A percentile compares a stretch with the other conserved stretches of the same genome.
phyloP scores from a whole-genome alignment of 768 basidiomycete genomes.

The Tylopilus felleus region DNA sequence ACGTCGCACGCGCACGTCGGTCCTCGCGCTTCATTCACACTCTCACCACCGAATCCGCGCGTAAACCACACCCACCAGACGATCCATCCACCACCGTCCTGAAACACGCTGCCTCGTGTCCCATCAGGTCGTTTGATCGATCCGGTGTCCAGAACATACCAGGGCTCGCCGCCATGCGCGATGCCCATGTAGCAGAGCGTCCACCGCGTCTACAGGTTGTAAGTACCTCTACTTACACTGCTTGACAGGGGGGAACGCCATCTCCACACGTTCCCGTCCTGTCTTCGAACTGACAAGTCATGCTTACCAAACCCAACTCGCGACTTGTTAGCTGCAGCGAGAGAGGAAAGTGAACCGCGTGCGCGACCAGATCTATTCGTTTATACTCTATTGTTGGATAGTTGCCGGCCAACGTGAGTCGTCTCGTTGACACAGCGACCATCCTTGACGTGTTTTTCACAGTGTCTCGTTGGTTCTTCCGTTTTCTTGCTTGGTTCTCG shows the following conservation, averaged over 20 bases:
- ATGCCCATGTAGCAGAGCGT: slow-evolving; percentile 8
- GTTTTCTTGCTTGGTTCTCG: slow-evolving; percentile 23
- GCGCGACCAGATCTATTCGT: slow-evolving; percentile 5
- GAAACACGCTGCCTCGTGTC: slow-evolving; percentile 11
- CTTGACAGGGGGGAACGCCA: slow-evolving; percentile 11
- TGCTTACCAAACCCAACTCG: slow-evolving; percentile 23
- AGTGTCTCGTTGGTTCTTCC: slow-evolving; percentile 27
- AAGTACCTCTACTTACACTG: slow-evolving; percentile 24
- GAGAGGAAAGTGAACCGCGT: slow-evolving; percentile 1
- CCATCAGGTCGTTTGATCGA: slow-evolving; percentile 6
- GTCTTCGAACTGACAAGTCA: slow-evolving; percentile 8
- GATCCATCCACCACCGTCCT: neutral
- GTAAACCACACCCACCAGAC: neutral
- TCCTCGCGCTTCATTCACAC: slow-evolving; percentile 5
- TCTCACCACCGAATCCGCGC: slow-evolving; percentile 1
- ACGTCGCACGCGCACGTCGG: slow-evolving; percentile 6
- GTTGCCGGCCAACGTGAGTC: slow-evolving; percentile 27
- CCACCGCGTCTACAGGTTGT: slow-evolving; percentile 19
- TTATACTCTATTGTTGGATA: slow-evolving; percentile 20
- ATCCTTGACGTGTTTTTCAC: neutral
- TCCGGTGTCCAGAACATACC: neutral
- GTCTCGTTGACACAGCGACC: neutral
- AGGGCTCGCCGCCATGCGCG: neutral
- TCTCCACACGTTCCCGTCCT: slow-evolving; percentile 9
- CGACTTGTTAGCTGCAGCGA: slow-evolving; percentile 21